A percentile compares a stretch with the other conserved stretches of the same genome.
These are phyloP conservation scores for Fusarium brevicatenulatum DNA, from an alignment of 2,329 filamentous ascomycete species.

Conservation along the genomic window DNA sequence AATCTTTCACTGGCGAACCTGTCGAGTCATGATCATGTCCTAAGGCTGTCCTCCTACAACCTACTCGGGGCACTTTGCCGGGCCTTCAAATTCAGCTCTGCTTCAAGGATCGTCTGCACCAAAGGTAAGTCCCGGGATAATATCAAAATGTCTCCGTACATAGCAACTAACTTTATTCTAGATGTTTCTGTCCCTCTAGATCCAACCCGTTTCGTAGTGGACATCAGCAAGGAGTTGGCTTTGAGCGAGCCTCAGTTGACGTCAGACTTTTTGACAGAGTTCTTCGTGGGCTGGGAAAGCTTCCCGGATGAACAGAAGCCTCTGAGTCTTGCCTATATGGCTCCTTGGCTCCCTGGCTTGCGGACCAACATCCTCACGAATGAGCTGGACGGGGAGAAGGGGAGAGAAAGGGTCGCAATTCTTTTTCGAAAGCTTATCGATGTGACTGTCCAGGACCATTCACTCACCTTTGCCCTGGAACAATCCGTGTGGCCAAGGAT, in stretches of 20 bases:
- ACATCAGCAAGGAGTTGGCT: slow-evolving; percentile 72
- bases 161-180: slow-evolving; percentile 40
- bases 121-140: slow-evolving; percentile 59
- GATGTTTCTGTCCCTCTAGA: slow-evolving; percentile 72
- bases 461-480: slow-evolving; percentile 69
- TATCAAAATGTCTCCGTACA: not conserved
- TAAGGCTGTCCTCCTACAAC: slow-evolving; percentile 74
- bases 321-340: slow-evolving; percentile 74
- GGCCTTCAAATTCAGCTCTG: slow-evolving; percentile 73
- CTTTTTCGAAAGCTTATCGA: slow-evolving; percentile 75
- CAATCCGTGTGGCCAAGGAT: slow-evolving; percentile 74
- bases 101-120: slow-evolving; percentile 69
- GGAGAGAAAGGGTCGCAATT: slow-evolving; percentile 69
- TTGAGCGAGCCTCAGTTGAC: slow-evolving; percentile 73
- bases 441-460: slow-evolving; percentile 69
- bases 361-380: slow-evolving; percentile 67
- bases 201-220: slow-evolving; percentile 71
- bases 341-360: slow-evolving; percentile 72
- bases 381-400: slow-evolving; percentile 72
- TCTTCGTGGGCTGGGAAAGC: slow-evolving; percentile 78
- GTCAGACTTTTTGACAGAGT: slow-evolving; percentile 76
- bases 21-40: slow-evolving; percentile 67
- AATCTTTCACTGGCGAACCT: slow-evolving; percentile 75
- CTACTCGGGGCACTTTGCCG: slow-evolving; percentile 73
- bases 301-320: slow-evolving; percentile 74